A percentile compares a stretch with the other conserved stretches of the same genome.
Evolutionary conservation across 192 early-diverging fungal genomes (phyloP).

Genomic region (Coemansia sp.): DNA sequence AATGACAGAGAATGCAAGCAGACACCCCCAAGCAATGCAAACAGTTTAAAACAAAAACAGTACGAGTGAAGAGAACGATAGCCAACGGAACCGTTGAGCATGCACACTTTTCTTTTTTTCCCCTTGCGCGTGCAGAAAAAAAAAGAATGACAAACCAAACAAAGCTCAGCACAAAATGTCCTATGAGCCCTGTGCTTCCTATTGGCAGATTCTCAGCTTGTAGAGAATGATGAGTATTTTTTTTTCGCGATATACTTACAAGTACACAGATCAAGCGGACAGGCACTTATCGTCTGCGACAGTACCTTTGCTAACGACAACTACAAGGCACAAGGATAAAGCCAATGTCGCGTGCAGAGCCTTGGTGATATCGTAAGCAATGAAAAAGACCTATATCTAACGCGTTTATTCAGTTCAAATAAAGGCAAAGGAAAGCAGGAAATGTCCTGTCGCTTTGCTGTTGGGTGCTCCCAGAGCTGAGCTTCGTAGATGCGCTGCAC

Average conservation of each 20-base stretch:
- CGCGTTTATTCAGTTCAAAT: neutral
- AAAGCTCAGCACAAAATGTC: neutral
- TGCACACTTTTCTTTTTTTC: neutral
- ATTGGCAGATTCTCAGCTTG: neutral
- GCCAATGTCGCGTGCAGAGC: neutral
- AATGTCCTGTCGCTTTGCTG: neutral
- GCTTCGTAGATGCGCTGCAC: neutral
- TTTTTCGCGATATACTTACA: neutral
- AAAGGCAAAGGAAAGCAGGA: neutral
- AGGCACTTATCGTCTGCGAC: neutral
- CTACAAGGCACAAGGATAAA: neutral
- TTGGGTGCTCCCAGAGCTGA: neutral
- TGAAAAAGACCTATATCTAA: neutral
- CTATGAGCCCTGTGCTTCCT: neutral
- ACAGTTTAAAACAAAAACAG: neutral
- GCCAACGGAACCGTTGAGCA: neutral
- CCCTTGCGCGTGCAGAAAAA: neutral
- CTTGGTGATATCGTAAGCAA: neutral
- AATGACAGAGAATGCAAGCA: neutral
- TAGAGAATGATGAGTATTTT: neutral
- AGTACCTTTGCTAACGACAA: neutral
- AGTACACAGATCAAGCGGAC: neutral
- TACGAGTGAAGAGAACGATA: neutral
- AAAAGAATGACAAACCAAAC: neutral
- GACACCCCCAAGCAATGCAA: neutral